These are phyloP conservation scores for Plasmodium gaboni DNA, from an alignment of 169 alveolate species.

Conservation along the genomic window DNA sequence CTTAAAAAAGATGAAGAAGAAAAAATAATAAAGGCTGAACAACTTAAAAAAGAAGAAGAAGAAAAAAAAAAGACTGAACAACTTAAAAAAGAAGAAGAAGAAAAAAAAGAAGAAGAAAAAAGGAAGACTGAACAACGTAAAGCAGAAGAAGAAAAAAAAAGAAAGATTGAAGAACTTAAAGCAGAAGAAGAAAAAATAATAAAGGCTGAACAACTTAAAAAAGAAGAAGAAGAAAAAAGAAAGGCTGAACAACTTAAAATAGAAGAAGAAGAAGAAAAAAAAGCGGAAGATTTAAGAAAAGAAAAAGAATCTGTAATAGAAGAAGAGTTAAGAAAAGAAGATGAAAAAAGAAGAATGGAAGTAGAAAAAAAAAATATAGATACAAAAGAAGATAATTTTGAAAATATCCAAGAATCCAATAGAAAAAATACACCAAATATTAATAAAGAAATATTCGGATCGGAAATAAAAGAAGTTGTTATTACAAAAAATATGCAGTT, in stretches of 20 bases:
- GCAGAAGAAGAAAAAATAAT: conserved; percentile 1
- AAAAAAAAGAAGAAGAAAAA: conserved; percentile 1
- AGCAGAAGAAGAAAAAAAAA: conserved; percentile 6
- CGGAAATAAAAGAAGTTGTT: neutral
- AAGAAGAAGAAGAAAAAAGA: conserved; percentile 7
- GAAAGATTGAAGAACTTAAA: neutral
- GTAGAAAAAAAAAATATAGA: conserved; percentile 12
- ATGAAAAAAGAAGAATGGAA: conserved; percentile 19
- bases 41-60: neutral
- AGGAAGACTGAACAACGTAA: neutral
- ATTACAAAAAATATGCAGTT: neutral
- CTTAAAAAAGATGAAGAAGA: conserved; percentile 11
- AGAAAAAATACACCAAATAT: neutral
- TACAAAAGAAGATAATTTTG: conserved; percentile 1
- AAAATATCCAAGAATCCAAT: neutral
- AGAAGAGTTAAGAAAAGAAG: conserved; percentile 11
- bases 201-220: conserved; percentile 3
- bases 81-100: conserved; percentile 12
- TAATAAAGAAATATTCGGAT: neutral
- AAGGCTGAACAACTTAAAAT: neutral
- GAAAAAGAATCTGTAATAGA: conserved; percentile 23
- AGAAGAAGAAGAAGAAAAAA: conserved; percentile 13
- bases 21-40: neutral
- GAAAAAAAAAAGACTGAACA: conserved; percentile 11
- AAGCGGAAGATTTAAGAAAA: conserved; percentile 11